Base-by-base conservation (phyloP, 2,329 filamentous ascomycete species). In the Penicillium sp. region DNA sequence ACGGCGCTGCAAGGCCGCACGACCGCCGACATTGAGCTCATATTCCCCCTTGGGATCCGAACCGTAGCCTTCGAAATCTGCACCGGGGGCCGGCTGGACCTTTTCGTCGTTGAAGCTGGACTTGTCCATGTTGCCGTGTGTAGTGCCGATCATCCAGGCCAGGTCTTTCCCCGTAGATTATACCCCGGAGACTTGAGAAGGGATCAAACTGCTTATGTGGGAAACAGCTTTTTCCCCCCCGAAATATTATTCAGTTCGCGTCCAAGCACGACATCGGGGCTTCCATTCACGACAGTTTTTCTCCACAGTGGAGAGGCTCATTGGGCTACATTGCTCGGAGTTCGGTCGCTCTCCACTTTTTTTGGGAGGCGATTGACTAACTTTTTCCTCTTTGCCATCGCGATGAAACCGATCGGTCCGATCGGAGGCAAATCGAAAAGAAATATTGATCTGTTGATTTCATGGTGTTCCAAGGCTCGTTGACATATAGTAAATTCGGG, bases 21-120 rank as follows among this genome's bases (percentile, higher is more conserved):
- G 70, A 34, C 71, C 71, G 29, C 71, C 71, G 4, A 71, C 65
- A 57, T 72, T 72, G 59, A 73, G 60, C 57, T 70, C 60, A 29
- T 70, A 51, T 38, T 70, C 69, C 19, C 60, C 62, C 41, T 72
- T 71, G 25, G 57, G 53, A 19, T 55, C 51, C 15, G 39, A 51
- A 38, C 65, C 59, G 48, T 59, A 60, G 1, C 51, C 58, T 6
- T 58, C 57, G 15, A 63, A 39, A 27, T 49, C 55, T 13, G 47
- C 43, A 11, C 16, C 34, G 5, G 53, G 25, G 21, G 62, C 60
- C 11, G 64, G 48, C 25, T 58, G 55, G 57, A 65, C 62, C 16
- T 59, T 34, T 33, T 64, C 60, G 15, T 53, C 23, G n/a, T 39
- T 50, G 19, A 52, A 31, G n/a, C 41, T 52, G 38, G 58, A 55